Base-by-base conservation (phyloP, 192 early-diverging fungal species). In the Funneliformis mosseae region DNA sequence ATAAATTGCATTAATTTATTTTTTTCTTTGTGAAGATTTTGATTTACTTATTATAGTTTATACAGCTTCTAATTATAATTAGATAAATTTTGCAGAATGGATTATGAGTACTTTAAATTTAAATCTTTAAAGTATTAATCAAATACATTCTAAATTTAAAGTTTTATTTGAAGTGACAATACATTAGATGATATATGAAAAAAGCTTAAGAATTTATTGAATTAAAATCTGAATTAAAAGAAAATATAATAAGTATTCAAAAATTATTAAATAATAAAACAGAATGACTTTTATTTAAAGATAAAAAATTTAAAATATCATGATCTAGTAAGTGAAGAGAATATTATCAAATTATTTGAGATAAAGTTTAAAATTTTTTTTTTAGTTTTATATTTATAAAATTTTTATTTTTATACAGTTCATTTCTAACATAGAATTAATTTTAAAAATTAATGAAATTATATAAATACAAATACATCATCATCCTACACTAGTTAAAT, bases 211-310 rank as follows among this genome's bases (percentile, higher is more conserved):
- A 33, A 64, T 64, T 10, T 64, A 64, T 10, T 64, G 12, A 64
- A 64, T 64, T 64, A 64, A 10, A 64, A 64, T 64, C 27, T 33
- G 63, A 64, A 8, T 64, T 64, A 64, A 64, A 64, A 64, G 46
- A 64, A 64, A 14, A 27, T 25, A 64, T 64, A 2, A 6, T 7
- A 25, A 14, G 27, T 33, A 21, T 64, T 64, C n/a, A 64, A 9
- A 28, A 33, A 21, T 1, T 64, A 28, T 64, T 64, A 64, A 64
- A 64, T 9, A 64, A 64, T 27, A 7, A 6, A 64, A 64, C 2
- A 28, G 25, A 25, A 64, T 7, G 4, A 14, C 63, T 64, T 9
- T 25, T 4, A 64, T 64, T 64, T 4, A 64, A 64, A 9, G 14
- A 64, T 2, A 64, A 64, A 4, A 64, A 33, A 11, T 64, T 64